A percentile compares a stretch with the other conserved stretches of the same genome.
phyloP scores from a whole-genome alignment of 768 basidiomycete species.

The Ramaria sp. region DNA sequence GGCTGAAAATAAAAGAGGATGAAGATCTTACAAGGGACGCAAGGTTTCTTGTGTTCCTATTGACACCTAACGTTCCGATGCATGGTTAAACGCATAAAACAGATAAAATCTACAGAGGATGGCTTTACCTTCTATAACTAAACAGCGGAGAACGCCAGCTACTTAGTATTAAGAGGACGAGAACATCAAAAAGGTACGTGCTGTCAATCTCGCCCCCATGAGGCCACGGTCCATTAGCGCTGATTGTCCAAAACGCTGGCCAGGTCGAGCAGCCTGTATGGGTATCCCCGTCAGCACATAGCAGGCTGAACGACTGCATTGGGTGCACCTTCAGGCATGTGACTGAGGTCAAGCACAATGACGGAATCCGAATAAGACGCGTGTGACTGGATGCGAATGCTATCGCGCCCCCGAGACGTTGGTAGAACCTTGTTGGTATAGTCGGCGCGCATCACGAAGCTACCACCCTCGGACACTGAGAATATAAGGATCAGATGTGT shows the following conservation, averaged over 20 bases:
- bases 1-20: neutral
- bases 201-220: conserved; percentile 36
- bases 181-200: conserved; percentile 28
- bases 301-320: no score
- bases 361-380: conserved; percentile 35
- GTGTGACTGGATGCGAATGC: conserved; percentile 41
- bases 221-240: conserved; percentile 18
- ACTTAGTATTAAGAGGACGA: neutral
- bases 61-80: conserved; percentile 32
- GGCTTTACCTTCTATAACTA: conserved; percentile 35
- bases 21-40: conserved; percentile 27
- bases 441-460: conserved; percentile 53
- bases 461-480: conserved; percentile 17
- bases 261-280: conserved; percentile 29
- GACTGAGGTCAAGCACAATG: conserved; percentile 39
- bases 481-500: neutral
- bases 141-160: conserved; percentile 17
- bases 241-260: conserved; percentile 57
- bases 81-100: neutral
- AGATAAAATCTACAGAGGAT: neutral
- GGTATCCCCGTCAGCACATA: neutral
- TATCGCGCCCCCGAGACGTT: conserved; percentile 39
- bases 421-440: conserved; percentile 25
- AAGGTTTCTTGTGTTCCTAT: conserved; percentile 33
- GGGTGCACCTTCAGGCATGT: conserved; percentile 49